Evolutionary conservation across 352 stramenopile species (phyloP), one percentile per base, ranked within the genome.

Genomic region (Phytopythium mirpurense): DNA sequence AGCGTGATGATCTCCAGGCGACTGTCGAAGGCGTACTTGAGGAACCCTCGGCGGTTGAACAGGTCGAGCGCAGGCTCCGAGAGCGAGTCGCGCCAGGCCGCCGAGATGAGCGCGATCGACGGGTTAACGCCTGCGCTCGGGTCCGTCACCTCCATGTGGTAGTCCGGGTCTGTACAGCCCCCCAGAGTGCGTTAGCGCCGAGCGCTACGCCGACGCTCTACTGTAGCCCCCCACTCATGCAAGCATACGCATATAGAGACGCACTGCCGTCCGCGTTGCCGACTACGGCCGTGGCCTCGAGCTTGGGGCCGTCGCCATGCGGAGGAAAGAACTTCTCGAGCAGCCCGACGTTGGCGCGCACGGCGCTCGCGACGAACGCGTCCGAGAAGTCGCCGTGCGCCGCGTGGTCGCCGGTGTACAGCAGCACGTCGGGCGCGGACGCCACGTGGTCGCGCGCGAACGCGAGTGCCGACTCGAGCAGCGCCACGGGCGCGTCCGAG

Each of bases 361-460:
- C 74, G 2, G 70, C 75, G 31, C 72, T 63, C 8, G 73, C 65
- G 49, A 92, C 63, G 56, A 79, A 90, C 31, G 73, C 65, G 58
- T 88, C 78, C 23, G 68, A 73, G 55, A 81, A 85, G 0, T 70
- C 3, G 0, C 78, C 78, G 55, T 95, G 85, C 15, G 67, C 79
- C 9, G 71, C 79, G 59, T 88, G 72, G 56, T 95, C 85, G 14
- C 85, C 85, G 23, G 85, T 93, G 59, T 89, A 93, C 37, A 95
- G 54, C 43, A 95, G 78, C 23, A 93, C 47, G 19, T 91, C 76
- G 0, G 85, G 85, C 7, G 80, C 46, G 16, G 62, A 58, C 14
- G 86, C 56, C 24, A 90, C 73, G 12, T 70, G 49, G 53, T 81
- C 49, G 48, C 80, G 69, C 10, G 85, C 85, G 49, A 85, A 87